Base-by-base conservation (phyloP, 2,329 filamentous ascomycete genomes). In the Truncatella angustata region DNA sequence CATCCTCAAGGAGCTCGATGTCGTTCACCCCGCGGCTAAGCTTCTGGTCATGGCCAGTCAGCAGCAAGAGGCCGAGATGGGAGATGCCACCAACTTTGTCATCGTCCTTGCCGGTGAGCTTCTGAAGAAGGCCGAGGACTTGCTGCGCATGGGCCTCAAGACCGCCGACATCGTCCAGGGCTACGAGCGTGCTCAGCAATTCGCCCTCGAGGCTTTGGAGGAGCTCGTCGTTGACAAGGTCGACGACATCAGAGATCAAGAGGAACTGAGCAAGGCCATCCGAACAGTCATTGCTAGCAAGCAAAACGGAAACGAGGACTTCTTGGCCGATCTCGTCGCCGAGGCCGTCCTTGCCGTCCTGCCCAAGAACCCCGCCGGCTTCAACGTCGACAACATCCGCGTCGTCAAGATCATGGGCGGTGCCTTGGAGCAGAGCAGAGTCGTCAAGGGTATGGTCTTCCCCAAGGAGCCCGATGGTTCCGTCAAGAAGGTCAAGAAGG, bases 351-450 rank as follows among this genome's bases (percentile, higher is more conserved):
- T 97, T 52, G 86, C 91, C 40, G 92, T 99, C 18, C 82, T 99
- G 57, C 94, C 95, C 60, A 97, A 97, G 79, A 96, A 97, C 75
- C 89, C 94, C 20, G 75, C 81, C 69, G 92, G 95, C 76, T 99
- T 99, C 82, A 99, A 97, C 73, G 91, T 99, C 59, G 94, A 99
- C 79, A 99, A 99, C 72, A 87, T 99, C 64, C 90, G 94, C 55
- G 95, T 99, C 53, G 95, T 99, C 64, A 99, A 99, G 82, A 99
- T 99, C 66, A 97, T 99, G 93, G 94, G 94, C 63, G 93, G 94
- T 59, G 91, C 88, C 69, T 77, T 99, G 67, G 90, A 95, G 66
- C 92, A 99, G 77, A 96, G 91, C 71, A 86, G 85, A 60, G 93
- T 99, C 12, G 88, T 99, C 55, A 95, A 90, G 80, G 94, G 94